Evolutionary conservation across 805 yeast species (phyloP).

Genomic region (Myxozyma mucilagina): DNA sequence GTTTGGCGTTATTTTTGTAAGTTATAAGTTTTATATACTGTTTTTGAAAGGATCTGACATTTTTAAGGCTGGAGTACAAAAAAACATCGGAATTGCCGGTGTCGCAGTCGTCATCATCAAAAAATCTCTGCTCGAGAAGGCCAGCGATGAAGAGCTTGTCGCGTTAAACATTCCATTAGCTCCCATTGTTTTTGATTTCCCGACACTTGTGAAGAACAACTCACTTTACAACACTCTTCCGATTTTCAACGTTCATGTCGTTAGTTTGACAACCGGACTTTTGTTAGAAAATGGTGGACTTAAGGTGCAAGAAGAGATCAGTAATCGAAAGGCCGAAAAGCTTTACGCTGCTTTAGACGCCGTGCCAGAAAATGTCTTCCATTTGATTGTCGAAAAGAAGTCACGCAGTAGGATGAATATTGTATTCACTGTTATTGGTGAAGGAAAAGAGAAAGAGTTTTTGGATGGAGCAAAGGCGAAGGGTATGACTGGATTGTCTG

Average conservation of each 20-base stretch:
- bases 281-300: constrained; percentile 74
- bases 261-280: constrained; percentile 71
- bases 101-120: constrained; percentile 87
- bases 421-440: constrained; percentile 74
- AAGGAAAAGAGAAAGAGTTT: constrained; percentile 65
- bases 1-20: constrained; percentile 74
- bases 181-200: constrained; percentile 87
- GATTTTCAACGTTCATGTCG: constrained; percentile 83
- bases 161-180: constrained; percentile 67
- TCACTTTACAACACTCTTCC: constrained; percentile 96
- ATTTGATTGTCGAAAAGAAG: constrained; percentile 60
- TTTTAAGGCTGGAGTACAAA: constrained; percentile 86
- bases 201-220: constrained; percentile 82
- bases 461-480: constrained; percentile 61
- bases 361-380: constrained; percentile 59
- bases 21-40: neutral
- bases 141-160: constrained; percentile 61
- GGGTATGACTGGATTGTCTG: constrained; percentile 78
- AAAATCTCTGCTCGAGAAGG: constrained; percentile 65
- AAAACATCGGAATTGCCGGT: constrained; percentile 96
- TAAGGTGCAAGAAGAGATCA: constrained; percentile 55
- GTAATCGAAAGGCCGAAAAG: constrained; percentile 60
- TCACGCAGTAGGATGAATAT: constrained; percentile 89
- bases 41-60: neutral
- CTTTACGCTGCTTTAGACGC: constrained; percentile 67